Evolutionary conservation across 192 early-diverging fungal genomes (phyloP).

Genomic region (Mycoemilia scoparia): DNA sequence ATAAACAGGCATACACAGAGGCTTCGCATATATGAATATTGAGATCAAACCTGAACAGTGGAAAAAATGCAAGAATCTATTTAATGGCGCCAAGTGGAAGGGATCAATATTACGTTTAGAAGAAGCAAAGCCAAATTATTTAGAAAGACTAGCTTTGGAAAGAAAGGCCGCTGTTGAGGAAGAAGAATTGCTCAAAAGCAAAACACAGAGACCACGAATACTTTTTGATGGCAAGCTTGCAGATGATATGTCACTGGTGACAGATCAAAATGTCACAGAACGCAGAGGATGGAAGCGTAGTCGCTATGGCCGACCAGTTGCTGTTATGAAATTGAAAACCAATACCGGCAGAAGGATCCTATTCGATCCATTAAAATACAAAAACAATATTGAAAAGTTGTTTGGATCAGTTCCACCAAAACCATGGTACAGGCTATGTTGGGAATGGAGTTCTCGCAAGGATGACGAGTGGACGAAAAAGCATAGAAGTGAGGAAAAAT

Average conservation of each 20-base stretch:
- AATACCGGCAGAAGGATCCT: slow-evolving; percentile 37
- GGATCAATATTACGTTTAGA: slow-evolving; percentile 55
- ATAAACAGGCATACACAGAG: slow-evolving; percentile 14
- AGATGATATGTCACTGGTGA: slow-evolving; percentile 50
- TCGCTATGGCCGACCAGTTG: slow-evolving; percentile 50
- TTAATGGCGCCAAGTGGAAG: slow-evolving; percentile 72
- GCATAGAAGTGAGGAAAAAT: slow-evolving; percentile 2
- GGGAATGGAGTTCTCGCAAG: slow-evolving; percentile 16
- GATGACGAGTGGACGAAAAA: slow-evolving; percentile 3
- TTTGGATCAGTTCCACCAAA: slow-evolving; percentile 12
- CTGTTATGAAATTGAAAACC: slow-evolving; percentile 41
- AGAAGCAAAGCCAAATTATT: slow-evolving; percentile 60
- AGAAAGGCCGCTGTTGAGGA: slow-evolving; percentile 1
- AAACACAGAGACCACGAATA: slow-evolving; percentile 23
- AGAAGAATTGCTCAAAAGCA: slow-evolving; percentile 21
- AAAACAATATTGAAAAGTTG: slow-evolving; percentile 41
- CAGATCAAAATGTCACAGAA: slow-evolving; percentile 42
- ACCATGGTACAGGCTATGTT: slow-evolving; percentile 6
- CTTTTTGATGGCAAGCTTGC: slow-evolving; percentile 27
- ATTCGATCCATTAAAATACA: slow-evolving; percentile 47
- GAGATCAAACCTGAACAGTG: slow-evolving; percentile 44
- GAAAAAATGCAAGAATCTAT: slow-evolving; percentile 47
- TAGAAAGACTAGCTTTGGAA: slow-evolving; percentile 15
- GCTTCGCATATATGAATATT: slow-evolving; percentile 57
- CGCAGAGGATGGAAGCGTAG: slow-evolving; percentile 49